Base-by-base conservation (phyloP, 2,329 filamentous ascomycete species). In the Botryotinia calthae region DNA sequence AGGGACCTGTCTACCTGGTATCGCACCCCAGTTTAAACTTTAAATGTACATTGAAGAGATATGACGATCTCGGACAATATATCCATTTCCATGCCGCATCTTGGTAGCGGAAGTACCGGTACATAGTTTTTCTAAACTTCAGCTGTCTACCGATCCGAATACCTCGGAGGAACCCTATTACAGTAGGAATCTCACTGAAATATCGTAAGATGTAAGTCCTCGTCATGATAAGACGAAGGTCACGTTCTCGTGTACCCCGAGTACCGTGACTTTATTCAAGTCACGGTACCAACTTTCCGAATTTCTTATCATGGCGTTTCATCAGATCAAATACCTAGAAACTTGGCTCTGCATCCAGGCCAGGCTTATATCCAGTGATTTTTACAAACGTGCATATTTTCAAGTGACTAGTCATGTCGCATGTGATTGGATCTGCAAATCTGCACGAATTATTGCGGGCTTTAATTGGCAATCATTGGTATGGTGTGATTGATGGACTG, bases 211-310 rank as follows among this genome's bases (percentile, higher is more conserved):
- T 56, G 34, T 1, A 12, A 67, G 37, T 42, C 18, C 48, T 18
- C 1, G 48, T 42, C 10, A 28, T 40, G 4, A 12, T 31, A 9
- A 56, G 48, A 56, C 7, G 51, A 44, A 56, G 34, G n/a, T 68
- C 65, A 56, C 65, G 65, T 68, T 56, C 34, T 42, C 25, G 10
- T 31, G 34, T 68, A 68, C 34, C 65, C 48, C 65, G 34, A 68
- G 48, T 68, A 44, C 14, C 65, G 65, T 68, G 48, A 58, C n/a
- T 25, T 18, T 14, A 6, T 16, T 4, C 0, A 31, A 40, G 34
- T 56, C 65, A 68, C 48, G 65, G 4, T 56, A 42, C 48, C 46
- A 42, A 56, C 14, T 37, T 6, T 31, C 16, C 1, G 22, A 20
- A 31, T 1, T 18, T 18, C 48, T 58, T 42, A 56, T 56, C 48